Conservation (phyloP, 1,284 basidiomycete genomes). For the Austropuccinia psidii region DNA sequence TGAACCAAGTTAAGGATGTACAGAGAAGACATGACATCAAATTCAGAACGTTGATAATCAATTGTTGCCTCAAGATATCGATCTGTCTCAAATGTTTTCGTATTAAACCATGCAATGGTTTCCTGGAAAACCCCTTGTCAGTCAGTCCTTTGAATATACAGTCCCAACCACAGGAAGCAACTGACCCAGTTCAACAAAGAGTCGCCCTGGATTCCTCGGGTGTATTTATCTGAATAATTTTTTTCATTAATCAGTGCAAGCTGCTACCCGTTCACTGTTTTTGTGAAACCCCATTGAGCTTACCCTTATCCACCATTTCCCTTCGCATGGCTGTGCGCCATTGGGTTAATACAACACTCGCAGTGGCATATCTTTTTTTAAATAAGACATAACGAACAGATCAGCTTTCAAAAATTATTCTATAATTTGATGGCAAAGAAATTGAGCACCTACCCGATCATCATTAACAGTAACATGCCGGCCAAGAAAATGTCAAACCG, state of each 20-base stretch:
- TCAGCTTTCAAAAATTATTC: conserved; percentile 58
- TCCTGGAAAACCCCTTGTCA: conserved; percentile 48
- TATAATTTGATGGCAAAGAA: neutral
- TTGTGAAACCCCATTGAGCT: neutral
- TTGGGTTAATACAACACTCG: conserved; percentile 54
- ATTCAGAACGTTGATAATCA: conserved; percentile 68
- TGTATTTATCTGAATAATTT: conserved; percentile 27
- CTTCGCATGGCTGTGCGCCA: conserved; percentile 58
- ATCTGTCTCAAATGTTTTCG: conserved; percentile 67
- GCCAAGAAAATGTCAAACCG: conserved; percentile 34
- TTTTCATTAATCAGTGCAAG: too few relatives aligned
- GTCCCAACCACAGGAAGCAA: conserved; percentile 43
- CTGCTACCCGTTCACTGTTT: too few relatives aligned
- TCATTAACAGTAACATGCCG: conserved; percentile 18
- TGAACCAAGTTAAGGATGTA: conserved; percentile 67
- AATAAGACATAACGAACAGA: conserved; percentile 39
- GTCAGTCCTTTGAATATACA: too few relatives aligned
- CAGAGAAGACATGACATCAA: conserved; percentile 64
- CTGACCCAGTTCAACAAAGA: conserved; percentile 23
- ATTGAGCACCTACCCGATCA: conserved; percentile 27
- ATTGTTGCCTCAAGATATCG: conserved; percentile 65
- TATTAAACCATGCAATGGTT: conserved; percentile 64
- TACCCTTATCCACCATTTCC: conserved; percentile 40
- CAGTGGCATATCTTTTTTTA: conserved; percentile 38
- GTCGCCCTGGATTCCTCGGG: conserved; percentile 31